Base-by-base conservation (phyloP, 352 stramenopile genomes). In the Pythium insidiosum region DNA sequence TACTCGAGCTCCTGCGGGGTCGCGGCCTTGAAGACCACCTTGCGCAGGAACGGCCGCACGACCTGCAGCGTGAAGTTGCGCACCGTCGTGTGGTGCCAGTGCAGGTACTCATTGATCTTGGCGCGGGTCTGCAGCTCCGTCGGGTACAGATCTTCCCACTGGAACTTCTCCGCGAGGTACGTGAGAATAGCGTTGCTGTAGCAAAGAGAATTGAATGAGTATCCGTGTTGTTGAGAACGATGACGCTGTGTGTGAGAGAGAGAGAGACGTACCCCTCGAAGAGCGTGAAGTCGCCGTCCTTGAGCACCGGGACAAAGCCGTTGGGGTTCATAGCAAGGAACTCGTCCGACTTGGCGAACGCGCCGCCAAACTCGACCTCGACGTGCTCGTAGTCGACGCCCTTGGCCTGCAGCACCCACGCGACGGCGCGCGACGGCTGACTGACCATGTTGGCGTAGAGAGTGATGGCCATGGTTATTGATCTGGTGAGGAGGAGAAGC, bases 31-130 rank as follows among this genome's bases (percentile, higher is more conserved):
- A 69, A 19, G 30, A 56, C 60, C 26, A 64, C 53, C 34, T 42
- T 22, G n/a, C n/a, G n/a, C 33, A 77, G 43, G 25, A 63, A 38
- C 20, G 62, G 70, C 12, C 56, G 58, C 15, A 82, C 24, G 19
- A 84, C 60, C 39, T 75, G 58, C 5, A 63, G 38, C 33, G 74
- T 83, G 43, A 74, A 68, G 38, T 60, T 49, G 1, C 74, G 68
- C 15, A 64, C 63, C 49, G 72, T 73, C 23, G 56, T 77, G 66
- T 84, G 72, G 56, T 84, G 68, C 72, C 68, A 84, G 62, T 84
- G 66, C 45, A 84, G 38, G 56, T 78, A 82, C 58, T 84, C 55
- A 51, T 84, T 64, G 33, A 82, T 53, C 62, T 84, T 81, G 43
- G 71, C 68, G 29, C 65, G 68, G 10, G 57, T 50, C 46, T 65